Base-by-base conservation (phyloP, 345 rosid genomes). In the Gossypium mustelinum region DNA sequence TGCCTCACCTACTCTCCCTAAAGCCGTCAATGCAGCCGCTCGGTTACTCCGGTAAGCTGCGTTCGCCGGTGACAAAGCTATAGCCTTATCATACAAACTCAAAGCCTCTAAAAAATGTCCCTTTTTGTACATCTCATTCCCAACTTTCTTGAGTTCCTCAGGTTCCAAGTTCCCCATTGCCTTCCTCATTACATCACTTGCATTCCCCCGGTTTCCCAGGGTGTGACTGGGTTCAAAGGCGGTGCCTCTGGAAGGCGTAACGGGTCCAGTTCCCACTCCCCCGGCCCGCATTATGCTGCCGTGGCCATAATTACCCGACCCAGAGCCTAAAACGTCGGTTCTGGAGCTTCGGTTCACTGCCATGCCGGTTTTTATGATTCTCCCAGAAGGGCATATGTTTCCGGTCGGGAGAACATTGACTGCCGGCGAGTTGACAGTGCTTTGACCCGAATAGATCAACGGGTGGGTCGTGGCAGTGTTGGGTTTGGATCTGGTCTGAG, bases 331-430 rank as follows among this genome's bases (percentile, higher is more conserved):
- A 2, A 87, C 91, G 78, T 89, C 91, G 22, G 84, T 66, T 77
- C 86, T 90, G 16, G 91, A 70, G 59, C 80, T 77, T 79, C 85
- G 83, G 48, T 74, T 82, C 43, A 84, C 78, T 34, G 78, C 82
- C 88, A 87, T 84, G 34, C 93, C 93, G 18, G 95, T 83, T 61
- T 92, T 93, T 14, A 86, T 75, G 20, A 92, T 85, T 76, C 78
- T 86, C 20, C 99, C 99, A 0, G 98, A 86, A 0, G 97, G 97
- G 9, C 97, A 87, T 29, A 96, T 88, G 72, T 96, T 96, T 1
- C 99, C 99, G 3, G 90, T 82, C 41, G 99, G 98, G 14, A 89
- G 81, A 17, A 87, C 89, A 63, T 85, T 88, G 54, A 63, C 25
- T 2, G 89, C 77, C 41, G 88, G 97, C 2, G 91, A 89, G 81